Percentiles rank a stretch among this genome's conserved stretches.
Evolutionary conservation across 1,284 basidiomycete species (phyloP).

Genomic region (Heimioporus retisporus): DNA sequence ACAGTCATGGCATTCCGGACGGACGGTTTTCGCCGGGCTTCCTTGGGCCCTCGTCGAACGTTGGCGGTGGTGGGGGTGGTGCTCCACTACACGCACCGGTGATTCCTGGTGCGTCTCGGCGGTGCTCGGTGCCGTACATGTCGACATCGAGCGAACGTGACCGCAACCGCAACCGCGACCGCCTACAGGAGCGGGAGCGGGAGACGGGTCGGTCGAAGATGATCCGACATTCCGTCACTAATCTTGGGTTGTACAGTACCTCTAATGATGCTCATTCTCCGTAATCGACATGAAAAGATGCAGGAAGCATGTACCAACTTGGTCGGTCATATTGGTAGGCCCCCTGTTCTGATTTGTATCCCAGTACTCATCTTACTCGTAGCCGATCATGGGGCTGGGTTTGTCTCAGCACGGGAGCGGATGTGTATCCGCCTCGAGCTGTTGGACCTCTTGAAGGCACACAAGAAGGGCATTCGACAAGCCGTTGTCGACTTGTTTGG

Average conservation of each 20-base stretch:
- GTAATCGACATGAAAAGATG: slow-evolving; percentile 99
- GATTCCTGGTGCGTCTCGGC: slow-evolving; percentile 21
- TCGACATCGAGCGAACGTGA: no score
- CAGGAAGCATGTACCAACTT: slow-evolving; percentile 99
- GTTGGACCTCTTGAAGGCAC: slow-evolving; percentile 97
- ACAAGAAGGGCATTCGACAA: slow-evolving; percentile 99
- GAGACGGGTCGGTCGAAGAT: slow-evolving; percentile 29
- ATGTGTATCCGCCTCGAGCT: slow-evolving; percentile 99
- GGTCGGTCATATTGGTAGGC: slow-evolving; percentile 95
- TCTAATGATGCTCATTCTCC: slow-evolving; percentile 99
- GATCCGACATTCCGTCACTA: slow-evolving; percentile 18
- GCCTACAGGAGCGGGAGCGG: background rate
- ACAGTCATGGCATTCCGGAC: slow-evolving; percentile 15
- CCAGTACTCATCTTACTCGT: slow-evolving; percentile 25
- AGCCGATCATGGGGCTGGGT: slow-evolving; percentile 99
- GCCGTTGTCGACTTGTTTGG: slow-evolving; percentile 99
- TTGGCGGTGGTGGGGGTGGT: background rate
- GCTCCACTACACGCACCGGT: slow-evolving; percentile 28
- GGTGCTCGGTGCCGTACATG: no score
- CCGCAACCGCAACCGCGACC: no score
- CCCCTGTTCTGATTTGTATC: background rate
- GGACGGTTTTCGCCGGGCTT: slow-evolving; percentile 28
- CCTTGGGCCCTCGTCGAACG: slow-evolving; percentile 5
- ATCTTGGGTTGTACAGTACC: slow-evolving; percentile 70
- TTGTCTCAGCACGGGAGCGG: slow-evolving; percentile 99